Base-by-base conservation (phyloP, 345 rosid genomes). In the Pseudoturritis turrita region DNA sequence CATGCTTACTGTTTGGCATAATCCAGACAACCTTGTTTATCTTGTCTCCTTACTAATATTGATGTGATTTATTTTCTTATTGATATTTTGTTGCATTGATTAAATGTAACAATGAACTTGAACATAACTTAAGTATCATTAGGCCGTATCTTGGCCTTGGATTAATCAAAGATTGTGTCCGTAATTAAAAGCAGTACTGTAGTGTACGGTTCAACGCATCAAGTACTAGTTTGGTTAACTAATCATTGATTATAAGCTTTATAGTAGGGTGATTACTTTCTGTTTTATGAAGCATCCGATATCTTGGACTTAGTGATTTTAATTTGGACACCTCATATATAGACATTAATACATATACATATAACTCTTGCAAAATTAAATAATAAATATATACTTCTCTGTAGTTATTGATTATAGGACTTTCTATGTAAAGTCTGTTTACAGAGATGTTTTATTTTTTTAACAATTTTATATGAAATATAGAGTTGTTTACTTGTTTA, bases 141-240 rank as follows among this genome's bases (percentile, higher is more conserved):
- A 54, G 31, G 59, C 66, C 66, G 61, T 62, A 76, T 76, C 79
- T 76, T 70, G 31, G 71, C 63, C 60, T 70, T 70, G 79, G 75
- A 63, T 76, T 70, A 70, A 62, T 63, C 66, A 55, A 76, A 76
- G 71, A 76, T 76, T 70, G 14, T 62, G 79, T 70, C 36, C 54
- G 53, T 64, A 57, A 47, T 54, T 54, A 35, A 28, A 70, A 45
- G 12, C 55, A 62, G 21, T 25, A 37, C 53, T 36, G 70, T 25
- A 37, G 45, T 36, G 70, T 76, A 76, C 71, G 71, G 71, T 76
- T 63, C 79, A 76, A 36, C 66, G 79, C 71, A 76, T 63, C 71
- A 62, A 75, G 79, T 61, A 62, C 53, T 40, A 56, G 33, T 36
- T 75, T 53, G n/a, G 21, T 69, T 46, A 62, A 62, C 75, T 70